phyloP scores from a whole-genome alignment of 306 rosid species.

The Aeschynomene evenia region DNA sequence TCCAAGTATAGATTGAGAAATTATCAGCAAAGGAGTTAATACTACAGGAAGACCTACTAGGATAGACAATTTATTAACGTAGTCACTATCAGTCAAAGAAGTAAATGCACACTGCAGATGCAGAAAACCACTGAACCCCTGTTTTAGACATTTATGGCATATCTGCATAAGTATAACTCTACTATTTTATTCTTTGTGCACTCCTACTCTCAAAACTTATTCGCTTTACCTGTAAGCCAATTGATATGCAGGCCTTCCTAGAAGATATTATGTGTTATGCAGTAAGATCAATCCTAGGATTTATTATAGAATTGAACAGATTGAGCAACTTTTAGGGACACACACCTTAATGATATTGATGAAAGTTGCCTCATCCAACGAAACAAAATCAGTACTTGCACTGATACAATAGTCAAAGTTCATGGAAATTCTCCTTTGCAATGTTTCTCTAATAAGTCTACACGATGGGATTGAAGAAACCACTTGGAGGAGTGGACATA shows the following conservation, averaged over 20 bases:
- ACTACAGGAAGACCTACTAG: background rate
- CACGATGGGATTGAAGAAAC: slow-evolving; percentile 77
- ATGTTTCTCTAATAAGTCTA: slow-evolving; percentile 70
- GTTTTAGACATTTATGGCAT: background rate
- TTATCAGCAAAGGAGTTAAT: slow-evolving; percentile 15
- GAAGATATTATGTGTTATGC: slow-evolving; percentile 23
- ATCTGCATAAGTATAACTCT: slow-evolving; percentile 3
- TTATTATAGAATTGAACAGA: slow-evolving; percentile 32
- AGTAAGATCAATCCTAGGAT: slow-evolving; percentile 17
- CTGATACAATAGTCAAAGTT: slow-evolving; percentile 95
- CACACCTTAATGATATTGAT: slow-evolving; percentile 73
- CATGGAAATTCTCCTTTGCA: slow-evolving; percentile 74
- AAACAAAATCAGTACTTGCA: slow-evolving; percentile 68
- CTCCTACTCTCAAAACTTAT: background rate
- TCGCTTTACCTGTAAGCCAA: slow-evolving; percentile 10
- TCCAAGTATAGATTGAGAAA: slow-evolving; percentile 26
- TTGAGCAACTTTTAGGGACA: slow-evolving; percentile 28
- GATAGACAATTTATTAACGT: slow-evolving; percentile 14
- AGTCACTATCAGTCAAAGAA: too few relatives aligned
- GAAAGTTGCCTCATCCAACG: slow-evolving; percentile 68
- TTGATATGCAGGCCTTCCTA: background rate
- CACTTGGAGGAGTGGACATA: slow-evolving; percentile 82
- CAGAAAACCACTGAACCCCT: slow-evolving; percentile 13
- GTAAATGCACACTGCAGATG: slow-evolving; percentile 15
- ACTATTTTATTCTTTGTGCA: background rate